Evolutionary conservation across 2,329 filamentous ascomycete species (phyloP), one percentile per base, ranked within the genome.

Genomic region (Sporothrix variecibatus): DNA sequence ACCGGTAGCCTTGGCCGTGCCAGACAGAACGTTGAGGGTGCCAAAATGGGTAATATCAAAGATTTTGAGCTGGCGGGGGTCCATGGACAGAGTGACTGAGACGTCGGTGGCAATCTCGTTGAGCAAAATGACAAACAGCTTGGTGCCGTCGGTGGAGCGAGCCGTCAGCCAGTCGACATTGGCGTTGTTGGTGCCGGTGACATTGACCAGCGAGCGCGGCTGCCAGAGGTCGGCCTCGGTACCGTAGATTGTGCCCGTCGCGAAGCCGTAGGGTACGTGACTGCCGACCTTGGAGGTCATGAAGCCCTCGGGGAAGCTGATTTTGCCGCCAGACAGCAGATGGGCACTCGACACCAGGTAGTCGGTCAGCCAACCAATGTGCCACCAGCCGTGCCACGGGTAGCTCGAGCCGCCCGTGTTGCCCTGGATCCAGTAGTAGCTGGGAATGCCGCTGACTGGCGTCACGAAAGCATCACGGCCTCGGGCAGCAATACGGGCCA

Each of bases 331-430:
- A 3, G 40, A 58, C 43, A 74, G 51, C 68, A 72, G 17, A n/a
- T 74, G 72, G 7, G 74, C 74, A 23, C 49, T 43, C 12, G 74
- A 43, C 20, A 75, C 38, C 3, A 75, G 65, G 56, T 75, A 75
- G 72, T 75, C 72, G 53, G 73, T 74, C 53, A 75, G 72, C 74
- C 74, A 75, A 60, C 72, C 74, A 72, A 75, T 72, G 70, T 75
- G 74, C 74, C 74, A 75, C 74, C 74, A 75, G 53, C 74, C 74
- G 70, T 75, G 74, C 74, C 74, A 75, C 2, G 74, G 74, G 46
- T 75, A 75, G 43, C 38, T 71, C 3, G 70, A 67, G 69, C 74
- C 72, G 46, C 68, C 74, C 20, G 74, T 74, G 72, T 75, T 75
- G 70, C 72, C 72, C 43, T 72, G 72, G 46, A 65, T 31, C 74